These are phyloP conservation scores for Nakaseomyces kungkrabaensis DNA, from an alignment of 1,139 yeast genomes.

Conservation along the genomic window DNA sequence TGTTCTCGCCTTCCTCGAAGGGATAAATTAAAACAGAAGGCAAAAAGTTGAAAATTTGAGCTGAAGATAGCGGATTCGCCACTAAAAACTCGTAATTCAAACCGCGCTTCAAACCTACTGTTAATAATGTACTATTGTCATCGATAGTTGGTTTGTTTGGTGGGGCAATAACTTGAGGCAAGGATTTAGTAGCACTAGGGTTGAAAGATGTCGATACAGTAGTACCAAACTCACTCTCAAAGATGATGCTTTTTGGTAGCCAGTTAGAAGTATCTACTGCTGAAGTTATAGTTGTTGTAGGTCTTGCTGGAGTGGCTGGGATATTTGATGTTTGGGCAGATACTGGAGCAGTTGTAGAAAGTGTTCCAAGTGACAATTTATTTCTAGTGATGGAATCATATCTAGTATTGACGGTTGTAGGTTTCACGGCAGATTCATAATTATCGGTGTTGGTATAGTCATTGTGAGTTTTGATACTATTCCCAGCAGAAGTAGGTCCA, in stretches of 20 bases:
- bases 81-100: conserved; percentile 65
- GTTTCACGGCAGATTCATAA: too few relatives aligned
- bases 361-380: not conserved
- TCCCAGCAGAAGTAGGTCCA: too few relatives aligned
- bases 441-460: too few relatives aligned
- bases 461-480: too few relatives aligned
- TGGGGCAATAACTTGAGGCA: conserved; percentile 61
- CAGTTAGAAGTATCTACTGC: conserved; percentile 5
- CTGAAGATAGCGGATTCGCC: conserved; percentile 51
- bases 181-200: conserved; percentile 19
- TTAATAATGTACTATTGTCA: conserved; percentile 40
- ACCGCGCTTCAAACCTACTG: conserved; percentile 53
- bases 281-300: not conserved
- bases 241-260: conserved; percentile 12
- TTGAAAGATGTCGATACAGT: conserved; percentile 6
- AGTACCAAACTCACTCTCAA: conserved; percentile 3
- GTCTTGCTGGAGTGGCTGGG: not conserved
- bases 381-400: not conserved
- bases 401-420: not conserved
- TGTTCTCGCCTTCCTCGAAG: conserved; percentile 26
- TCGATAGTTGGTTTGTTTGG: conserved; percentile 19
- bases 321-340: not conserved
- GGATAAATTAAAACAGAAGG: conserved; percentile 48
- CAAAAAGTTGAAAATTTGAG: conserved; percentile 61
- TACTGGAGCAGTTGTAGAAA: not conserved